These are phyloP conservation scores for Papiliotrema laurentii DNA, from an alignment of 1,284 basidiomycete genomes.

Conservation along the genomic window DNA sequence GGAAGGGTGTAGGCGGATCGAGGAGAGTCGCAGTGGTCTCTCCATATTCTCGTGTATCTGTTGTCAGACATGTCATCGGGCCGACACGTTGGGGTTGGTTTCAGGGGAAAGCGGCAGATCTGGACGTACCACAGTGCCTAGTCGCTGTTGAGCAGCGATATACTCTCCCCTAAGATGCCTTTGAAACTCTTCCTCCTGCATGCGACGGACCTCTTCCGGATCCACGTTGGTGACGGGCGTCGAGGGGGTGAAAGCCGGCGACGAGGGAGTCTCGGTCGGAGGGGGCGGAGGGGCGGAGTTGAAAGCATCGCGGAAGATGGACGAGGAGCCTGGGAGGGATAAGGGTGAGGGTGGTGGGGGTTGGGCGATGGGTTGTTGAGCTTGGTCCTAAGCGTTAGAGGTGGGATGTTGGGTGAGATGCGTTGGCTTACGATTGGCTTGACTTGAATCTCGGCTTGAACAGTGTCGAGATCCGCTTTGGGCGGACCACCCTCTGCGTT, in stretches of 20 bases:
- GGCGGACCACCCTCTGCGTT: conserved; percentile 37
- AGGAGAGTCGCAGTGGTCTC: conserved; percentile 60
- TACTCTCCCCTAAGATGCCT: conserved; percentile 69
- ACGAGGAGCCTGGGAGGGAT: conserved; percentile 14
- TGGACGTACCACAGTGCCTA: conserved; percentile 62
- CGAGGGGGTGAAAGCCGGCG: not conserved
- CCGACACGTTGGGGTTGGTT: conserved; percentile 1
- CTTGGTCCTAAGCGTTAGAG: too few species aligned
- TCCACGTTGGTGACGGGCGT: conserved; percentile 12
- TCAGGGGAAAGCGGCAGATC: not conserved
- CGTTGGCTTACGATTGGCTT: conserved; percentile 9
- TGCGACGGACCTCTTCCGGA: conserved; percentile 57
- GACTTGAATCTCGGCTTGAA: conserved; percentile 42
- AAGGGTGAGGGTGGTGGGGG: not conserved
- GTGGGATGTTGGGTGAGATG: too few species aligned
- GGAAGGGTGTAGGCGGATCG: conserved; percentile 76
- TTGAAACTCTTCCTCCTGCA: conserved; percentile 65
- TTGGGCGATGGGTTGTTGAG: conserved; percentile 6
- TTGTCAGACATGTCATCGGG: not conserved
- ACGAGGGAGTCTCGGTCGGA: conserved; percentile 5
- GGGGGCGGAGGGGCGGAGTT: conserved; percentile 14
- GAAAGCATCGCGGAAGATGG: conserved; percentile 33
- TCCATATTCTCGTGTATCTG: conserved; percentile 65
- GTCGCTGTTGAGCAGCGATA: conserved; percentile 62
- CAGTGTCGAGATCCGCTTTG: conserved; percentile 25